Percentiles rank a stretch among this genome's conserved stretches.
Conservation (phyloP, 2,329 filamentous ascomycete genomes). For the Diaporthe batatas region DNA sequence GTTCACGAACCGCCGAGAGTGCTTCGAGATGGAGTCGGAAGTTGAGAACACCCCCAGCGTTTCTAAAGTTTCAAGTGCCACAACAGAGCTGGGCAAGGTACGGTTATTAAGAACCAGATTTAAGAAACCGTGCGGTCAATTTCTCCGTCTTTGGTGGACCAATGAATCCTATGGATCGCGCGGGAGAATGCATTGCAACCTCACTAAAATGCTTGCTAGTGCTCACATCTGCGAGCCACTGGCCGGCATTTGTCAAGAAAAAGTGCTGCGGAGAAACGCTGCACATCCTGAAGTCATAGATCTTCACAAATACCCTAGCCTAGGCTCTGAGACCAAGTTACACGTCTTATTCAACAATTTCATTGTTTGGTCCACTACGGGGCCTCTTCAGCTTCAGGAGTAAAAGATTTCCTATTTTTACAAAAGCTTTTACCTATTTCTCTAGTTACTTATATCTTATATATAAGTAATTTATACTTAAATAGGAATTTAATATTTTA, state of each 20-base stretch:
- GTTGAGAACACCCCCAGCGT: not conserved
- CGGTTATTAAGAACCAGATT: not conserved
- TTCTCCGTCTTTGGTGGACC: not conserved
- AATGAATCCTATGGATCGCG: not conserved
- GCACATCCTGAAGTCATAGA: not conserved
- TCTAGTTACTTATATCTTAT: no score
- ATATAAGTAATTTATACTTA: no score
- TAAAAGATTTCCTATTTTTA: no score
- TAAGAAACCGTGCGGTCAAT: not conserved
- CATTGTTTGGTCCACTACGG: not conserved
- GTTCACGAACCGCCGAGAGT: not conserved
- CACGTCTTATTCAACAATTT: no score
- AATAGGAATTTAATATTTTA: no score
- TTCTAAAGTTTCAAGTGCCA: no score
- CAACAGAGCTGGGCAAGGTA: not conserved
- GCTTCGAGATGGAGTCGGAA: not conserved
- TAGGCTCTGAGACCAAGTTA: not conserved
- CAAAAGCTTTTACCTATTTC: no score
- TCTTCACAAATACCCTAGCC: not conserved
- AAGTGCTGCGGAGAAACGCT: slow-evolving; percentile 1
- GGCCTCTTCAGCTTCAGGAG: no score
- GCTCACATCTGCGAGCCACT: not conserved
- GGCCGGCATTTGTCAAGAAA: not conserved
- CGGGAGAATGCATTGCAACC: slow-evolving; percentile 13
- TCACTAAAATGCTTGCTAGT: slow-evolving; percentile 4